phyloP scores from a whole-genome alignment of 768 basidiomycete species.

The Boletus huronensis region DNA sequence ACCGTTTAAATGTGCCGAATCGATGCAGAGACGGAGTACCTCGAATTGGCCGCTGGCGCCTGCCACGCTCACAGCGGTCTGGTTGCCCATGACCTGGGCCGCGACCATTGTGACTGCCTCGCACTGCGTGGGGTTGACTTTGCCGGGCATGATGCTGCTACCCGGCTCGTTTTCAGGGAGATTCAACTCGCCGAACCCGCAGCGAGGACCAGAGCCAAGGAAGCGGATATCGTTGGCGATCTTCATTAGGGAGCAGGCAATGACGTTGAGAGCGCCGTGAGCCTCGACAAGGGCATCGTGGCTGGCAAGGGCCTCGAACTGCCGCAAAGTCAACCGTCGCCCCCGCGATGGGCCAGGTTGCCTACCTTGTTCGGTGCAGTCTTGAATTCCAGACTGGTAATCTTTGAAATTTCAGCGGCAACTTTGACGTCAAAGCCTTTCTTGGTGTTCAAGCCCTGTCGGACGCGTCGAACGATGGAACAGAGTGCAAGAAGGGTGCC shows the following conservation, averaged over 20 bases:
- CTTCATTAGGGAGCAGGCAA: conserved; percentile 98
- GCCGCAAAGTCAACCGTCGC: conserved; percentile 5
- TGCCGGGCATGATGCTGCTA: conserved; percentile 99
- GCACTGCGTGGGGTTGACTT: conserved; percentile 99
- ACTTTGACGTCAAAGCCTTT: conserved; percentile 95
- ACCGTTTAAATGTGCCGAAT: conserved; percentile 5
- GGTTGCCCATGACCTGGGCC: conserved; percentile 97
- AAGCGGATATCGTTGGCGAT: conserved; percentile 99
- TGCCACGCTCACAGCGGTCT: conserved; percentile 87
- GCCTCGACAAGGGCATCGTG: conserved; percentile 98
- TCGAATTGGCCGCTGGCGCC: conserved; percentile 97
- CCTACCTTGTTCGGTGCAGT: conserved; percentile 96
- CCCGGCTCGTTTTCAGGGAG: conserved; percentile 99
- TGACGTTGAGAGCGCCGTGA: conserved; percentile 92
- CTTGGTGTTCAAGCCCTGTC: conserved; percentile 92
- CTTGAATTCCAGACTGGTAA: conserved; percentile 88
- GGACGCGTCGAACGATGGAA: conserved; percentile 8
- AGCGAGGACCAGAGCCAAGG: conserved; percentile 96
- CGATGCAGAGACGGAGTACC: conserved; percentile 42
- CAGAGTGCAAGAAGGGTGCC: neutral
- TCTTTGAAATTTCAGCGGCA: conserved; percentile 84
- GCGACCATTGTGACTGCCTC: conserved; percentile 99
- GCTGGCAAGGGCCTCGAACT: conserved; percentile 98
- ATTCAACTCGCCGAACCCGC: conserved; percentile 91
- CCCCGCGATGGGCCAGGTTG: neutral